These are phyloP conservation scores for Penicillium sp. DNA, from an alignment of 2,329 filamentous ascomycete species.

Conservation along the genomic window DNA sequence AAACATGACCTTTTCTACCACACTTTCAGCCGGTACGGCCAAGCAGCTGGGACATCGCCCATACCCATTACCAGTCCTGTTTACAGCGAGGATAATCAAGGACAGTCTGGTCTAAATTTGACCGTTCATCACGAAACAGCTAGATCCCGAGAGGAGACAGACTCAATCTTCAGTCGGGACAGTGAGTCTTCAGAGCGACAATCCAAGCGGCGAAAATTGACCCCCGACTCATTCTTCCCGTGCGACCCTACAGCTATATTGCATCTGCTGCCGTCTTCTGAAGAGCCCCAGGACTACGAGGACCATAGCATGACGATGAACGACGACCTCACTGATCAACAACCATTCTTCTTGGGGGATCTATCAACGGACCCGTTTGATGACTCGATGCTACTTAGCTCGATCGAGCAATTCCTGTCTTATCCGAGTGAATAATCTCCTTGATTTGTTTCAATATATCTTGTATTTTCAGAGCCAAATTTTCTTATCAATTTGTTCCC, in stretches of 20 bases:
- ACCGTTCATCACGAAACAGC: not conserved
- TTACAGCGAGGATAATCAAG: not conserved
- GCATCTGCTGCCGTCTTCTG: not conserved
- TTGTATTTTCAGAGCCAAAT: not conserved
- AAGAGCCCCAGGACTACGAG: not conserved
- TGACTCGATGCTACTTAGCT: slow-evolving; percentile 4
- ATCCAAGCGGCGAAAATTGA: slow-evolving; percentile 2
- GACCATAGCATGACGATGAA: not conserved
- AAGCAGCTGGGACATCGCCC: not conserved
- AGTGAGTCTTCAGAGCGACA: not conserved
- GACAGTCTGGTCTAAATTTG: not conserved
- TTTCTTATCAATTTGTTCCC: too few relatives aligned
- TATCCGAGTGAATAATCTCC: not conserved
- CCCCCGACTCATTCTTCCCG: not conserved
- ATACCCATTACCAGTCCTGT: not conserved
- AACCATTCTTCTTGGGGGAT: not conserved
- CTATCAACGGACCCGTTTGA: not conserved
- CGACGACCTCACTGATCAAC: not conserved
- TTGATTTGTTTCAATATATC: not conserved
- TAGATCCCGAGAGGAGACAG: not conserved
- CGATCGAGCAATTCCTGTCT: slow-evolving; percentile 4
- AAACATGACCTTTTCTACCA: slow-evolving; percentile 4
- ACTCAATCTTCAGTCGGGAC: not conserved
- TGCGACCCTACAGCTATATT: not conserved
- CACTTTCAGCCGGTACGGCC: slow-evolving; percentile 1